Percentiles rank a stretch among this genome's conserved stretches.
These are phyloP conservation scores for Talaromyces amestolkiae DNA, from an alignment of 2,329 filamentous ascomycete genomes.

Conservation along the genomic window DNA sequence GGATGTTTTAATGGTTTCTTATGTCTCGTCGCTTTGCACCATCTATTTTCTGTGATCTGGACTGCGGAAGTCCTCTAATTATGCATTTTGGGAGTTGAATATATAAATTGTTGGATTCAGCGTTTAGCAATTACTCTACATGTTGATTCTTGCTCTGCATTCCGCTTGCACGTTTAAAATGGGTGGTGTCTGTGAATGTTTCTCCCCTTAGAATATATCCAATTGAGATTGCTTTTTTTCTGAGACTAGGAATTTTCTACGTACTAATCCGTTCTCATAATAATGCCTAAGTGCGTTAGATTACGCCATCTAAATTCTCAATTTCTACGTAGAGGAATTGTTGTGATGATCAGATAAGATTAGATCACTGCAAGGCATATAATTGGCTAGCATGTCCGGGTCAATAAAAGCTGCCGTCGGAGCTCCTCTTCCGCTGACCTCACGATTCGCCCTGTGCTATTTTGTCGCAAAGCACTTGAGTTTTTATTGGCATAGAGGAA, in stretches of 20 bases:
- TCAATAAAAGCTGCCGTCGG: conserved; percentile 10
- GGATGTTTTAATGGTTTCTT: background rate
- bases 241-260: background rate
- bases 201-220: background rate
- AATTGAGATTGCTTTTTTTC: background rate
- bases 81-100: background rate
- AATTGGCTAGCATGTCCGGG: background rate
- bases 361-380: background rate
- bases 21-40: background rate
- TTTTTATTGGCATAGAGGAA: background rate
- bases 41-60: background rate
- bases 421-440: conserved; percentile 15
- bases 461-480: background rate
- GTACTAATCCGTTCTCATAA: background rate
- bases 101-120: background rate
- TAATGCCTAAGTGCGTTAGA: too few relatives aligned
- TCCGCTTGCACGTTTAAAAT: background rate
- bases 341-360: conserved; percentile 16
- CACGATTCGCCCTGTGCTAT: background rate
- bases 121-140: background rate
- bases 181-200: background rate
- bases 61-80: background rate
- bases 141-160: background rate
- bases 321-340: background rate
- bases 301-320: background rate